Conservation (phyloP, 495 filamentous ascomycete species). For the Xylaria acuta region DNA sequence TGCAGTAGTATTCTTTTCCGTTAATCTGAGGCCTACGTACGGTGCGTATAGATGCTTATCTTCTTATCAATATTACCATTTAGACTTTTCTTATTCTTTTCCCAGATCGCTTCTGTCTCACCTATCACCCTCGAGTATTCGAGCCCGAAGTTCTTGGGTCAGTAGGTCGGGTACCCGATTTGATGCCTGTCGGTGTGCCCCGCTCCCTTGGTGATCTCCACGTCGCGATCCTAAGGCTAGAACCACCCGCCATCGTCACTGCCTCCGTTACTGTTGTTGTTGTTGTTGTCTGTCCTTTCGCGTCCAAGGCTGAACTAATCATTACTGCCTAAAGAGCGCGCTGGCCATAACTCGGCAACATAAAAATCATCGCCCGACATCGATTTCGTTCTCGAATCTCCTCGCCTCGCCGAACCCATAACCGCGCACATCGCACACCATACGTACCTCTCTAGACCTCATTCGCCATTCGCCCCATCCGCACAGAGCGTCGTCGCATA, state of each 20-base stretch:
- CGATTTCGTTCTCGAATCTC: conserved; percentile 3
- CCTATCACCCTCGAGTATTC: not conserved
- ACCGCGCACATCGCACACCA: conserved; percentile 3
- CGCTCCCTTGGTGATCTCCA: conserved; percentile 12
- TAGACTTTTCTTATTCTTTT: not conserved
- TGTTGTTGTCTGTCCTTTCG: conserved; percentile 22
- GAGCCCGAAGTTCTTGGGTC: not conserved
- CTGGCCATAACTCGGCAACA: not conserved
- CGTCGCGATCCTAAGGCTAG: conserved; percentile 17
- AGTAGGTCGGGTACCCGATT: not conserved
- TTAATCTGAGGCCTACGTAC: not conserved
- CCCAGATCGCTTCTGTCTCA: no score
- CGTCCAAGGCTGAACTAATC: not conserved
- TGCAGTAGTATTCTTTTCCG: no score
- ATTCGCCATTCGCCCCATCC: not conserved
- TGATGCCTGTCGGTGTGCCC: conserved; percentile 7
- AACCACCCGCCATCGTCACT: not conserved
- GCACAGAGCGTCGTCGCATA: conserved; percentile 30
- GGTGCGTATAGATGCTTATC: not conserved
- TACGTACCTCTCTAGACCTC: not conserved
- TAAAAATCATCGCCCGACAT: not conserved
- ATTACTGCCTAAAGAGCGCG: conserved; percentile 13
- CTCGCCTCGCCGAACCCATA: not conserved
- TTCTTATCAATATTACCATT: not conserved
- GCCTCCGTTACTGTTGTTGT: conserved; percentile 7